These are phyloP conservation scores for Melanogaster broomeanus DNA, from an alignment of 768 basidiomycete genomes.

Conservation along the genomic window DNA sequence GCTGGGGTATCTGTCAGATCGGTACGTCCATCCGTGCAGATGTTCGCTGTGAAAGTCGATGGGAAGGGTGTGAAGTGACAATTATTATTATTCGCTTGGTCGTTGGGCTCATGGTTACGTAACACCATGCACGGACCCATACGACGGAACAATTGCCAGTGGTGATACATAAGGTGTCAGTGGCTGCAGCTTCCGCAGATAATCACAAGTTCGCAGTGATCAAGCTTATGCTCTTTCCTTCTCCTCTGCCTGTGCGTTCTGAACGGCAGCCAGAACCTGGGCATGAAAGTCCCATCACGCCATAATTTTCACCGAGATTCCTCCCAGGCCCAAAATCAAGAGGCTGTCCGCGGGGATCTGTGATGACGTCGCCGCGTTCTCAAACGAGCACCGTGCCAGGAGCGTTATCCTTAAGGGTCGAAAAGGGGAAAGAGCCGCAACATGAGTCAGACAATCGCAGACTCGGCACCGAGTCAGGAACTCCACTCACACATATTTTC, in stretches of 20 bases:
- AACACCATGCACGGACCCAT: too few species aligned
- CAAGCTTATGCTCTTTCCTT: constrained; percentile 8
- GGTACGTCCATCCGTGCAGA: too few species aligned
- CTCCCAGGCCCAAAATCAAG: constrained; percentile 88
- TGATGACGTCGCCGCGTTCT: constrained; percentile 89
- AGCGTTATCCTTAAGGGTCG: constrained; percentile 74
- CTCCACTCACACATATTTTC: constrained; percentile 83
- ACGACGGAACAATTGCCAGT: too few species aligned
- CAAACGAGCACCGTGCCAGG: constrained; percentile 81
- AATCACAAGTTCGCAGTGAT: not conserved
- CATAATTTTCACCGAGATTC: constrained; percentile 83
- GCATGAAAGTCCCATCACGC: constrained; percentile 77
- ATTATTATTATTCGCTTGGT: too few species aligned
- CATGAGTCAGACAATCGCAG: not conserved
- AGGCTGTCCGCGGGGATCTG: constrained; percentile 74
- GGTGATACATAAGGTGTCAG: not conserved
- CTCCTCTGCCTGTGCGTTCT: constrained; percentile 48
- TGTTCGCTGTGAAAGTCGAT: too few species aligned
- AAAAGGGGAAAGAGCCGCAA: too few species aligned
- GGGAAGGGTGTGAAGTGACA: too few species aligned
- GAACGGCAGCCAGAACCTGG: constrained; percentile 72
- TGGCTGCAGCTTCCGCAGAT: too few species aligned
- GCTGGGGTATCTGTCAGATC: too few species aligned
- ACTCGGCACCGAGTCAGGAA: rapidly evolving
- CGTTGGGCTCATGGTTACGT: too few species aligned